Percentiles rank a stretch among this genome's conserved stretches.
Evolutionary conservation across 805 yeast species (phyloP).

Genomic region (Saturnispora silvae): DNA sequence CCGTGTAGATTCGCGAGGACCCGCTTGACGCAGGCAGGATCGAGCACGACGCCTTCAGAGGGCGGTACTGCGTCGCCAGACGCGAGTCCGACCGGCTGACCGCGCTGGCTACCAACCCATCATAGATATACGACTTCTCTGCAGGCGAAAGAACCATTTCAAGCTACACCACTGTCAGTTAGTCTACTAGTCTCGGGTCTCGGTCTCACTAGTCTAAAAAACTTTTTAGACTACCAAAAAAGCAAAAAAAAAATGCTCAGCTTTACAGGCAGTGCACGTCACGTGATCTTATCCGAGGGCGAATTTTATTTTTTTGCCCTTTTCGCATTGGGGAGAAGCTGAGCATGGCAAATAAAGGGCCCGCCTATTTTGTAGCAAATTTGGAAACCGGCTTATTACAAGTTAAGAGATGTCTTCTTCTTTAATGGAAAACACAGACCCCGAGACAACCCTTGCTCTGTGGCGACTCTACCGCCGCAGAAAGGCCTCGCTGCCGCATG

Average conservation of each 20-base stretch:
- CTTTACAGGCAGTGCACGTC: too few relatives aligned
- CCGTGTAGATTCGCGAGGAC: constrained; percentile 72
- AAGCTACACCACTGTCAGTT: neutral
- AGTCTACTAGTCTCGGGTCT: too few relatives aligned
- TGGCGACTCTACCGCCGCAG: constrained; percentile 71
- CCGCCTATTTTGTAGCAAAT: too few relatives aligned
- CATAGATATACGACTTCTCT: constrained; percentile 65
- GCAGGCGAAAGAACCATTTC: constrained; percentile 63
- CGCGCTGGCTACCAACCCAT: constrained; percentile 58
- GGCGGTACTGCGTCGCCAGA: constrained; percentile 62
- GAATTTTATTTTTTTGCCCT: neutral
- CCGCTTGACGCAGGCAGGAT: constrained; percentile 87
- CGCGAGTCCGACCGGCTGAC: constrained; percentile 75
- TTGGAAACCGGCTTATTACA: too few relatives aligned
- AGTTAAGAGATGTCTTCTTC: too few relatives aligned
- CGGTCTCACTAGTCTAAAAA: too few relatives aligned
- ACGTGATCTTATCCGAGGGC: neutral
- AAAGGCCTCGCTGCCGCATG: constrained; percentile 69
- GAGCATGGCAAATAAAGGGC: too few relatives aligned
- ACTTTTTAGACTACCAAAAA: too few relatives aligned
- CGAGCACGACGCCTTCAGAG: constrained; percentile 71
- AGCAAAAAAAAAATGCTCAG: too few relatives aligned
- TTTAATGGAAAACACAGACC: constrained; percentile 5
- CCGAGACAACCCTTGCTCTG: constrained; percentile 35
- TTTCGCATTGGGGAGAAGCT: too few relatives aligned